These are phyloP conservation scores for Pezicula rhizophila DNA, from an alignment of 2,329 filamentous ascomycete genomes.

Conservation along the genomic window DNA sequence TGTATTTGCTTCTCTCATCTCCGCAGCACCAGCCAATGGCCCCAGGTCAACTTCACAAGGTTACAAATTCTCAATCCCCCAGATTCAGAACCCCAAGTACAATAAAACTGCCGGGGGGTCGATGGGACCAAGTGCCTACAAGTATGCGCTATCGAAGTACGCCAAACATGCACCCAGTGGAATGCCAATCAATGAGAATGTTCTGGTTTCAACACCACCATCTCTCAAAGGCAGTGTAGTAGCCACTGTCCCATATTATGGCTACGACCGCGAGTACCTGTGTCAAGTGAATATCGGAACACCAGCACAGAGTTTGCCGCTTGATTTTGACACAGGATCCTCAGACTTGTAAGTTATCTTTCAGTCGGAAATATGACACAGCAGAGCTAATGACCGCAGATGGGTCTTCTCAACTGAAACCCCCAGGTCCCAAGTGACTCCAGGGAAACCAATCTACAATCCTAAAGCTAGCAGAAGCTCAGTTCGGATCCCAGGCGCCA, in stretches of 20 bases:
- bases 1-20: no score
- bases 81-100: not conserved
- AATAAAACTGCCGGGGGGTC: not conserved
- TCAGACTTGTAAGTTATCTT: slow-evolving; percentile 10
- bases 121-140: not conserved
- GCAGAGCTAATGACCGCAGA: not conserved
- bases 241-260: not conserved
- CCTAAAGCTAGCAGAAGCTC: slow-evolving; percentile 10
- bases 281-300: slow-evolving; percentile 12
- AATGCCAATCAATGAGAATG: not conserved
- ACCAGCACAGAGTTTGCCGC: slow-evolving; percentile 10
- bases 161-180: not conserved
- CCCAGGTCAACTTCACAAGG: not conserved
- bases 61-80: not conserved
- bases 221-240: not conserved
- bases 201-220: no score
- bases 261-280: slow-evolving; percentile 10
- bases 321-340: slow-evolving; percentile 17
- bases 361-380: not conserved
- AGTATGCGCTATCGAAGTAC: not conserved
- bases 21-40: not conserved
- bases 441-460: slow-evolving; percentile 15
- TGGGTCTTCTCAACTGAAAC: slow-evolving; percentile 20
- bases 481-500: slow-evolving; percentile 7
- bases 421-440: slow-evolving; percentile 8